Evolutionary conservation across 2,329 filamentous ascomycete species (phyloP).

Genomic region (Alternaria metachromatica): DNA sequence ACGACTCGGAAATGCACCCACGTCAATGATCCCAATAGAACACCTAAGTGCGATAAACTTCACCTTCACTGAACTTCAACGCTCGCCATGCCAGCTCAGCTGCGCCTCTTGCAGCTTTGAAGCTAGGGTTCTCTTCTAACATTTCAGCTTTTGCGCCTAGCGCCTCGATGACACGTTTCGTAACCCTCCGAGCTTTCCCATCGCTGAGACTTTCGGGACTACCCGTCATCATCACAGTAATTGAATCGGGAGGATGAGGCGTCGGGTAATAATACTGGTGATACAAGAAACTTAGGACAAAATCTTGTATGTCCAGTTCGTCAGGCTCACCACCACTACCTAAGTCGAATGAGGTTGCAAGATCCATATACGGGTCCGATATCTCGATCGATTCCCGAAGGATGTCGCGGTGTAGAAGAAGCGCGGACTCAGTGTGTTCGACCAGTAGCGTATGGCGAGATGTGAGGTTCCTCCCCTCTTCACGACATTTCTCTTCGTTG

Average conservation of each 20-base stretch:
- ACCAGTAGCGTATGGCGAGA: background rate
- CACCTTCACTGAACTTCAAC: background rate
- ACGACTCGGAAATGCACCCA: background rate
- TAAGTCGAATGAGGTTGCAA: background rate
- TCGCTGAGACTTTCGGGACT: background rate
- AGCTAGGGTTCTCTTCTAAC: background rate
- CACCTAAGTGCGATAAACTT: background rate
- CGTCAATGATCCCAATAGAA: background rate
- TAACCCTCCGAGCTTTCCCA: background rate
- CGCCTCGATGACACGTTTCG: background rate
- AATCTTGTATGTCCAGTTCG: background rate
- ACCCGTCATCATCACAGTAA: background rate
- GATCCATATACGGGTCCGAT: background rate
- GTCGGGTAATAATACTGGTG: background rate
- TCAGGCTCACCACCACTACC: background rate
- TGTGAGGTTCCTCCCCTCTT: no score
- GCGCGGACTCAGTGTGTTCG: background rate
- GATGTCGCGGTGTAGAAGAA: background rate
- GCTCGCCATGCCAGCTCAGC: background rate
- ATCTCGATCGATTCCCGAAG: background rate
- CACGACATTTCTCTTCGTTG: no score
- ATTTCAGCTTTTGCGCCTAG: background rate
- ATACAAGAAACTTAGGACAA: background rate
- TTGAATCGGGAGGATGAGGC: background rate
- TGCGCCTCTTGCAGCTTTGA: background rate